Conservation (phyloP, 1,284 basidiomycete genomes). For the Laetiporus sulphureus region DNA sequence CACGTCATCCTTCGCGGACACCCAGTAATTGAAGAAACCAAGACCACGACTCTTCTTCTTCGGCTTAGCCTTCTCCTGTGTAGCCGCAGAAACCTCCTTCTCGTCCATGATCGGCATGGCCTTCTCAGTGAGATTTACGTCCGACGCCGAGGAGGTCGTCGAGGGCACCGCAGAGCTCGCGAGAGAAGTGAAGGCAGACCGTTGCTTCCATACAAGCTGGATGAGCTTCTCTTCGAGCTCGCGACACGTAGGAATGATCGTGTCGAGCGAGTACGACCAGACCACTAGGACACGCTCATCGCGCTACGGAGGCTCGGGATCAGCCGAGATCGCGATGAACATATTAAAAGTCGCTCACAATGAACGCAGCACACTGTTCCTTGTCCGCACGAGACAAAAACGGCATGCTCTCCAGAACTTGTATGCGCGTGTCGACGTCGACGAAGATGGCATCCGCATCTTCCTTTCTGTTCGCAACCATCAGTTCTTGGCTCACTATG, state of each 20-base stretch:
- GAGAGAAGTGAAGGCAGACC: slow-evolving; percentile 32
- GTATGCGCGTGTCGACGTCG: slow-evolving; percentile 53
- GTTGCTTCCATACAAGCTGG: slow-evolving; percentile 70
- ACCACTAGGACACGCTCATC: slow-evolving; percentile 69
- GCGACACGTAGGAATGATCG: slow-evolving; percentile 53
- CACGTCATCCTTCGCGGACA: slow-evolving; percentile 31
- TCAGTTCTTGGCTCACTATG: too few relatives aligned
- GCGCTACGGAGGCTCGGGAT: slow-evolving; percentile 34
- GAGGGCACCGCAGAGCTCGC: slow-evolving; percentile 31
- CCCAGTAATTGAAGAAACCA: slow-evolving; percentile 32
- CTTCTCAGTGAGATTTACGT: slow-evolving; percentile 46
- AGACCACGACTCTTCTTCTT: slow-evolving; percentile 24
- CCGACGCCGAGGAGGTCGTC: slow-evolving; percentile 40
- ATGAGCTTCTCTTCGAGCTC: slow-evolving; percentile 77
- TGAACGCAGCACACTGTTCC: slow-evolving; percentile 81
- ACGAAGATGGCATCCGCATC: slow-evolving; percentile 49
- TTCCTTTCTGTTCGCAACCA: slow-evolving; percentile 46
- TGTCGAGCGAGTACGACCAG: slow-evolving; percentile 73
- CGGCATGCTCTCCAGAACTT: slow-evolving; percentile 57
- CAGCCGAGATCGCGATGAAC: neutral
- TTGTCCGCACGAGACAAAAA: slow-evolving; percentile 67
- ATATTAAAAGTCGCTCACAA: slow-evolving; percentile 36
- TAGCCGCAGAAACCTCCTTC: slow-evolving; percentile 20
- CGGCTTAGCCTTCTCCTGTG: slow-evolving; percentile 28
- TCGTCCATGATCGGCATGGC: slow-evolving; percentile 14